These are phyloP conservation scores for Nannizziopsis arthrosporioides DNA, from an alignment of 2,329 filamentous ascomycete species.

Conservation along the genomic window DNA sequence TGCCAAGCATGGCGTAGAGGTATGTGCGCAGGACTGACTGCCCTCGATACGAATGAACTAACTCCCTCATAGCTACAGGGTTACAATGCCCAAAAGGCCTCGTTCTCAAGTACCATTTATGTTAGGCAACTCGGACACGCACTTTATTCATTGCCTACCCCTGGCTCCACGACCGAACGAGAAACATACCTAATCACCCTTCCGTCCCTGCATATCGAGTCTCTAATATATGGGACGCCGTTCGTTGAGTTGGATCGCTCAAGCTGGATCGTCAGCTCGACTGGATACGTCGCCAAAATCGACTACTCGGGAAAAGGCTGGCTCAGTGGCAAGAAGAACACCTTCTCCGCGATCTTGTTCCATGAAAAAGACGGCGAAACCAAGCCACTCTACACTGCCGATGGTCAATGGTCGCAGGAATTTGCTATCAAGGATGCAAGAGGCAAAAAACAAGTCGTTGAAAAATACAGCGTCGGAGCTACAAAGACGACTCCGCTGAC, in stretches of 20 bases:
- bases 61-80: conserved; percentile 46
- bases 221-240: conserved; percentile 60
- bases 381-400: conserved; percentile 62
- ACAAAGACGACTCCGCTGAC: conserved; percentile 54
- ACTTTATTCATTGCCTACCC: conserved; percentile 54
- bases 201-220: conserved; percentile 84
- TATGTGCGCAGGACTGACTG: conserved; percentile 20
- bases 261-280: conserved; percentile 75
- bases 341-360: conserved; percentile 64
- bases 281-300: conserved; percentile 77
- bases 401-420: conserved; percentile 79
- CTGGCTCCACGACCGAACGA: conserved; percentile 38
- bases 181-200: conserved; percentile 86
- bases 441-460: conserved; percentile 39
- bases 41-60: neutral
- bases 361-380: conserved; percentile 53
- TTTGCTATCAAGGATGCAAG: conserved; percentile 65
- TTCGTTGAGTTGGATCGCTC: conserved; percentile 83
- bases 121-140: conserved; percentile 93
- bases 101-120: conserved; percentile 84
- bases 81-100: conserved; percentile 94
- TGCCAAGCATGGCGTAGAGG: conserved; percentile 61
- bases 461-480: conserved; percentile 50
- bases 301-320: conserved; percentile 91
- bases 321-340: conserved; percentile 93